Conservation (phyloP, 768 basidiomycete genomes). For the Tulasnella sp. region DNA sequence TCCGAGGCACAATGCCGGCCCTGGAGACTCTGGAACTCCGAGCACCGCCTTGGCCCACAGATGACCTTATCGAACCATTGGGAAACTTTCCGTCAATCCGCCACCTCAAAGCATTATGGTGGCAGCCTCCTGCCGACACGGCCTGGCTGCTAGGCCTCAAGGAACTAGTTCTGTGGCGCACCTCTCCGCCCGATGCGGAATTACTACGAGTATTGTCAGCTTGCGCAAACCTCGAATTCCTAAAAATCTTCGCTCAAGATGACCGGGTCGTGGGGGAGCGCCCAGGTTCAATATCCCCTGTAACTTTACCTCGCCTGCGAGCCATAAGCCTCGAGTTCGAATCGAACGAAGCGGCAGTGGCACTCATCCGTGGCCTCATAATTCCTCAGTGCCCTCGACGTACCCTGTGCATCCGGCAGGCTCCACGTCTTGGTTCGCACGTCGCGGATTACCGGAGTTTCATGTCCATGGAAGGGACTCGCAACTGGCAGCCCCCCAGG, state of each 20-base stretch:
- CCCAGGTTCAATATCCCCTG: not conserved
- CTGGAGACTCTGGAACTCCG: not conserved
- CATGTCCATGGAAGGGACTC: not conserved
- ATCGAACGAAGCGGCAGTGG: not conserved
- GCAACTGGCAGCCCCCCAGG: not conserved
- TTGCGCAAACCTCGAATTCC: not conserved
- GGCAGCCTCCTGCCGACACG: not conserved
- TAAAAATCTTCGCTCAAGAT: not conserved
- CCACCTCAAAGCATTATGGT: not conserved
- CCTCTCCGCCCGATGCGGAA: not conserved
- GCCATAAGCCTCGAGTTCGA: not conserved
- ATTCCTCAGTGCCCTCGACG: not conserved
- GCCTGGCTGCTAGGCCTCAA: not conserved
- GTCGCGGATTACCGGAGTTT: not conserved
- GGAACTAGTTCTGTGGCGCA: not conserved
- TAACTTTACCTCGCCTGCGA: not conserved
- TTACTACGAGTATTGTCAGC: not conserved
- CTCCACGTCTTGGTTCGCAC: not conserved
- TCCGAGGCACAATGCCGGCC: not conserved
- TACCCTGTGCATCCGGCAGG: not conserved
- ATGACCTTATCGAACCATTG: not conserved
- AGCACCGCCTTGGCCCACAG: not conserved
- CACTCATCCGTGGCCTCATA: not conserved
- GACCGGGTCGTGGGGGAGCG: not conserved
- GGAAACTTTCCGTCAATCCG: not conserved